A percentile compares a stretch with the other conserved stretches of the same genome.
These are phyloP conservation scores for Colletotrichum euphorbiae DNA, from an alignment of 2,329 filamentous ascomycete species.

Conservation along the genomic window DNA sequence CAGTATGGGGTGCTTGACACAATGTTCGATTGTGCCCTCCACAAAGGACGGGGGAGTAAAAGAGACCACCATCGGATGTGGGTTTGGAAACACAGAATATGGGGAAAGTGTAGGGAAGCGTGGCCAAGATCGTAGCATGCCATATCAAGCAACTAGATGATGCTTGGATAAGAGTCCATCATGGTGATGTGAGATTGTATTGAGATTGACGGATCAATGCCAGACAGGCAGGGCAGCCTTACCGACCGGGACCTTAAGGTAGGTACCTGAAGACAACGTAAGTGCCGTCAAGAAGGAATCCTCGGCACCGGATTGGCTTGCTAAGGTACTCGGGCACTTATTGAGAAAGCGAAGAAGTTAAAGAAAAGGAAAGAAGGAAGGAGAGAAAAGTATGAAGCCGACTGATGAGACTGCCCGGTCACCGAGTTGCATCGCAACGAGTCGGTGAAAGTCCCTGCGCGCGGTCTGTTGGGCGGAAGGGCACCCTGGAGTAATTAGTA, in stretches of 20 bases:
- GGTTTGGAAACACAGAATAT: constrained; percentile 16
- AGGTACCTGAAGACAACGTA: no score
- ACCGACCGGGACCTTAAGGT: background rate
- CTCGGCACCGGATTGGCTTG: constrained; percentile 11
- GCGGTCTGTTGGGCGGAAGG: constrained; percentile 15
- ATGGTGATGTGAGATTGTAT: constrained; percentile 20
- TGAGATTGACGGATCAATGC: constrained; percentile 17
- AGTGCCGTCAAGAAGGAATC: background rate
- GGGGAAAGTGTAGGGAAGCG: constrained; percentile 6
- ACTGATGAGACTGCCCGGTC: no score
- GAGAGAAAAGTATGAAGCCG: constrained; percentile 4
- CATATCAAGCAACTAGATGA: constrained; percentile 21
- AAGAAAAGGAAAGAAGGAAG: background rate
- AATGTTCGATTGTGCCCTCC: background rate
- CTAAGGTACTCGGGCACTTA: background rate
- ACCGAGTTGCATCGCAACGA: constrained; percentile 12
- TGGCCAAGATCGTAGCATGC: constrained; percentile 29
- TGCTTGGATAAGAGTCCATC: constrained; percentile 26
- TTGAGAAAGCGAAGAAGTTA: background rate
- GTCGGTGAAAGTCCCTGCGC: constrained; percentile 39
- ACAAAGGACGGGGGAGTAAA: background rate
- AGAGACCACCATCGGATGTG: constrained; percentile 4
- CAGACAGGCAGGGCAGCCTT: background rate
- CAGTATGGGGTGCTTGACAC: constrained; percentile 5
- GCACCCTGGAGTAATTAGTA: constrained; percentile 24